Conservation (phyloP, 371 early-diverging fungal genomes). For the Chytridium lagenaria region DNA sequence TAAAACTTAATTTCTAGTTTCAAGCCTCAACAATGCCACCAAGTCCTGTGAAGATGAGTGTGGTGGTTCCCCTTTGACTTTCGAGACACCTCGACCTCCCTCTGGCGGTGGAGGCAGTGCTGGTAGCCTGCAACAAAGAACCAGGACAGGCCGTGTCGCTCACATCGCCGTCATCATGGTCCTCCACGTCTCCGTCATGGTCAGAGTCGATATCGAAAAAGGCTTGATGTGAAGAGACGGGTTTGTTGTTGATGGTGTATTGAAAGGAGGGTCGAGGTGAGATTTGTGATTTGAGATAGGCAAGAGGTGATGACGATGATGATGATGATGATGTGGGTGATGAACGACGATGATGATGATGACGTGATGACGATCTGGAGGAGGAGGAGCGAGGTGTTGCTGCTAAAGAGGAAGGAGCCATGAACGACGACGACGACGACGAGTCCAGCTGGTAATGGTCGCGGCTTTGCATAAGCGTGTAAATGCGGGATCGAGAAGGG, state of each 20-base stretch:
- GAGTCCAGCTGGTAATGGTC: neutral
- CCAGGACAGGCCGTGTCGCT: neutral
- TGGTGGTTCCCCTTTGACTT: constrained; percentile 1
- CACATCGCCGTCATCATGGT: neutral
- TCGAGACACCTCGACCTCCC: neutral
- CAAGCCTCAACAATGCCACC: neutral
- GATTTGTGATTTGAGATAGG: neutral
- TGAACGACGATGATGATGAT: too few relatives aligned
- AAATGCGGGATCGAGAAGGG: constrained; percentile 7
- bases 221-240: neutral
- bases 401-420: neutral
- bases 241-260: neutral
- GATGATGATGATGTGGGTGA: too few relatives aligned
- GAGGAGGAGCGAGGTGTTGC: neutral
- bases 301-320: too few relatives aligned
- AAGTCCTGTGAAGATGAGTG: neutral
- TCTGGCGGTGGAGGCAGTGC: neutral
- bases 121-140: too few relatives aligned
- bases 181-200: constrained; percentile 4
- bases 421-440: neutral
- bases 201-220: neutral
- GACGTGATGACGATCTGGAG: too few relatives aligned
- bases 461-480: neutral
- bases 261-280: neutral
- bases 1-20: neutral